Evolutionary conservation across 495 filamentous ascomycete species (phyloP).

Genomic region (Sporormia fimetaria): DNA sequence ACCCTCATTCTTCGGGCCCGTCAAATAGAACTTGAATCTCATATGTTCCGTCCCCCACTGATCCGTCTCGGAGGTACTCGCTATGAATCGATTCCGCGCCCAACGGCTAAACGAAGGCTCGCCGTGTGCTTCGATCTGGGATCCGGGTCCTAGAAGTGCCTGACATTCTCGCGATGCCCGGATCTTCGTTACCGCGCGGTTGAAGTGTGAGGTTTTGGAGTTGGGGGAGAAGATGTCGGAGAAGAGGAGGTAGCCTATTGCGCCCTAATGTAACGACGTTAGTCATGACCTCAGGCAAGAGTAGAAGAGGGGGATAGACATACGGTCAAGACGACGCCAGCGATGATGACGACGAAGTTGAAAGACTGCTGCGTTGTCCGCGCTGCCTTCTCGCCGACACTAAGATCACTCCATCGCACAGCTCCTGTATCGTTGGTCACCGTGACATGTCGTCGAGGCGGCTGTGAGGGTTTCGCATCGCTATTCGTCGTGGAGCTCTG

Average conservation of each 20-base stretch:
- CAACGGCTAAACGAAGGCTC: slow-evolving; percentile 74
- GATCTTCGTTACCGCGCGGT: slow-evolving; percentile 71
- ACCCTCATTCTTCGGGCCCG: slow-evolving; percentile 67
- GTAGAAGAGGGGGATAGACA: slow-evolving; percentile 15
- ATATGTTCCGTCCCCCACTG: slow-evolving; percentile 67
- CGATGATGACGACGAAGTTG: slow-evolving; percentile 67
- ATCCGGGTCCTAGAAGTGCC: slow-evolving; percentile 61
- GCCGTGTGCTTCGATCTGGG: slow-evolving; percentile 71
- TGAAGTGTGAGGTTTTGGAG: slow-evolving; percentile 79
- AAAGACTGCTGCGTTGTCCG: slow-evolving; percentile 83
- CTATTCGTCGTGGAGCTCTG: slow-evolving; percentile 32
- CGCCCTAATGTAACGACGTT: slow-evolving; percentile 42
- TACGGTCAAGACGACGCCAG: slow-evolving; percentile 67
- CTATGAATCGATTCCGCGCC: slow-evolving; percentile 73
- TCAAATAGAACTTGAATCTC: slow-evolving; percentile 80
- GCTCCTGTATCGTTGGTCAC: slow-evolving; percentile 71
- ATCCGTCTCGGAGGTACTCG: slow-evolving; percentile 61
- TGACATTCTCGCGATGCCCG: slow-evolving; percentile 57
- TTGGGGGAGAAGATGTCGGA: slow-evolving; percentile 77
- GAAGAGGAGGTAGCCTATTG: slow-evolving; percentile 68
- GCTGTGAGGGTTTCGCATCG: not conserved
- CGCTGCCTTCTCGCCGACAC: slow-evolving; percentile 61
- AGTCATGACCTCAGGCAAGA: slow-evolving; percentile 14
- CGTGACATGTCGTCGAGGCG: slow-evolving; percentile 42
- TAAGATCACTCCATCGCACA: slow-evolving; percentile 69